Base-by-base conservation (phyloP, 2,329 filamentous ascomycete species). In the Aspergillus sp. region DNA sequence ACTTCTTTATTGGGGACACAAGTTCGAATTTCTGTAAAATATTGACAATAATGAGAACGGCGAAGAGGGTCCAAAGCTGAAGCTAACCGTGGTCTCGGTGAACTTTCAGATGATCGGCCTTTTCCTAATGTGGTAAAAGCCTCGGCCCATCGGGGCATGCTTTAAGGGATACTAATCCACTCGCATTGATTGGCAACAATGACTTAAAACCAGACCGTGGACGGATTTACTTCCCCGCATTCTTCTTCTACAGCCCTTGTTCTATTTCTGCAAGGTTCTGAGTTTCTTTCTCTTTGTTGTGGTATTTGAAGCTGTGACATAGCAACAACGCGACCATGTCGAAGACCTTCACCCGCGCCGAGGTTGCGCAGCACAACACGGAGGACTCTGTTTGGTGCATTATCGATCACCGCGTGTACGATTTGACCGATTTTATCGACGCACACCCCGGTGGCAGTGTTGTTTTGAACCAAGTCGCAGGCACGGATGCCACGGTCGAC, bases 341-440 rank as follows among this genome's bases (percentile, higher is more conserved):
- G 38, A 64, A 73, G 64, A 69, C 63, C 15, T 67, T 82, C 55
- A 80, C 81, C 55, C 82, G 82, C 68, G 80, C 77, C 45, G 78
- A 91, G 75, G 90, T 95, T 68, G 88, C 89, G 64, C 85, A 89
- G 75, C 89, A 94, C 80, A 91, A 88, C 75, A 86, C 84, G 59
- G 87, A 90, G 52, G 89, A 92, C 65, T 89, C 88, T 64, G 80
- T 91, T 60, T 93, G 91, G 89, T 89, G 91, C 78, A 89, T 96
- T 71, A 87, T 96, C 76, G 91, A 96, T 81, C 87, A 90, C 78
- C 89, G 88, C 70, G 91, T 96, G 72, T 96, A 96, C 81, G 91
- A 96, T 78, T 84, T 93, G 12, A 89, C 88, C 62, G 91, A 96
- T 66, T 96, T 96, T 76, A 77, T 92, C 67, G 90, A 95, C 72